phyloP scores from a whole-genome alignment of 345 rosid species.

The Reutealis trisperma region DNA sequence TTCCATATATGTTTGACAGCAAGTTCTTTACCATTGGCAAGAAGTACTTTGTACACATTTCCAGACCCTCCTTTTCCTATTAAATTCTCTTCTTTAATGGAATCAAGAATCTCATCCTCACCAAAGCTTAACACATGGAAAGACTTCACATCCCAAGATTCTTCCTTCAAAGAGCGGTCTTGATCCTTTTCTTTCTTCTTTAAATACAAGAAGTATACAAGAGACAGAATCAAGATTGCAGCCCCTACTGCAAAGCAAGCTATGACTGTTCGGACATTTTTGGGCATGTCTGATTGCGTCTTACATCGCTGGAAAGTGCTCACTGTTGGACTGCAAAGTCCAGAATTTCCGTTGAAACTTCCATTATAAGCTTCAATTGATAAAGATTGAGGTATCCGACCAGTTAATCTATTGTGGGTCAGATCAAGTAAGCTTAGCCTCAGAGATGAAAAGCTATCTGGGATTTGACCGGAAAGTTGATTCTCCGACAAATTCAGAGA shows the following conservation, averaged over 20 bases:
- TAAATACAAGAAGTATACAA: constrained; percentile 51
- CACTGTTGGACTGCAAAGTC: constrained; percentile 67
- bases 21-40: constrained; percentile 67
- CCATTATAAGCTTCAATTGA: constrained; percentile 67
- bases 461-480: constrained; percentile 64
- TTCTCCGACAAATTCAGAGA: constrained; percentile 72
- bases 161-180: constrained; percentile 55
- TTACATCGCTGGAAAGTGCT: constrained; percentile 56
- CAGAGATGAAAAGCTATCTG: constrained; percentile 61
- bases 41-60: constrained; percentile 69
- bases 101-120: constrained; percentile 82
- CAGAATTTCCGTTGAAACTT: constrained; percentile 70
- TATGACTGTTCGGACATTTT: constrained; percentile 44
- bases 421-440: constrained; percentile 85
- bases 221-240: constrained; percentile 48
- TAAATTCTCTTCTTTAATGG: constrained; percentile 79
- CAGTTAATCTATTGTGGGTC: constrained; percentile 60
- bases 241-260: constrained; percentile 54
- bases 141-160: constrained; percentile 80
- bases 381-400: constrained; percentile 66
- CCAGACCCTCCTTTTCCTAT: constrained; percentile 95
- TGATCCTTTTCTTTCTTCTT: constrained; percentile 56
- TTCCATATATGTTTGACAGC: constrained; percentile 86
- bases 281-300: constrained; percentile 41
- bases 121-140: constrained; percentile 67